Evolutionary conservation across 2,329 filamentous ascomycete species (phyloP).

Genomic region (Chaetomium sp.): DNA sequence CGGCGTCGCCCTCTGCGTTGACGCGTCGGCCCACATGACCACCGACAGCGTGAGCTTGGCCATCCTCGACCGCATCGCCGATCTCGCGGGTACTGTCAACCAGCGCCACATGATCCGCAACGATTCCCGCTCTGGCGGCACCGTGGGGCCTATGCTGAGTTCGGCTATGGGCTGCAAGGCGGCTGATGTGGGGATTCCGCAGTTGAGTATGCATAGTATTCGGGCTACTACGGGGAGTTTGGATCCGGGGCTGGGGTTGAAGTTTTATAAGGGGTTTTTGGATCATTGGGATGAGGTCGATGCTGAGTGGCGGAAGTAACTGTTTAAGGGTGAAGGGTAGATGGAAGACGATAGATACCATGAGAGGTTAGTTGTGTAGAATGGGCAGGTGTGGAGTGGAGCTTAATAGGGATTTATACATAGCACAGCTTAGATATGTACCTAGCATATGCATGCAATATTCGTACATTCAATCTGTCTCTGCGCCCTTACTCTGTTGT

Average conservation of each 20-base stretch:
- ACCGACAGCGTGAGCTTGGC: constrained; percentile 82
- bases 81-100: constrained; percentile 62
- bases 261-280: constrained; percentile 84
- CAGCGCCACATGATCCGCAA: constrained; percentile 96
- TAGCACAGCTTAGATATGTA: too few species aligned
- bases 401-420: too few species aligned
- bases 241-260: constrained; percentile 82
- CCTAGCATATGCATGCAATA: too few species aligned
- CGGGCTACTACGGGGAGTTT: constrained; percentile 78
- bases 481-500: too few species aligned
- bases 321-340: neutral
- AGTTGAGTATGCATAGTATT: constrained; percentile 91
- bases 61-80: constrained; percentile 70
- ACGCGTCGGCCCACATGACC: constrained; percentile 93
- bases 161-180: constrained; percentile 73
- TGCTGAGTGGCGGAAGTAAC: constrained; percentile 54
- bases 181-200: constrained; percentile 82
- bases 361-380: neutral
- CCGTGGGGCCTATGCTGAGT: constrained; percentile 87
- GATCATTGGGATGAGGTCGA: constrained; percentile 83
- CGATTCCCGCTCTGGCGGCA: constrained; percentile 81
- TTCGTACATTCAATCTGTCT: too few species aligned
- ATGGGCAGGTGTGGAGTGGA: too few species aligned
- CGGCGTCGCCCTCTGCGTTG: constrained; percentile 71
- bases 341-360: neutral